A percentile compares a stretch with the other conserved stretches of the same genome.
phyloP scores from a whole-genome alignment of 192 early-diverging fungal species.

The Backusella australiensis region DNA sequence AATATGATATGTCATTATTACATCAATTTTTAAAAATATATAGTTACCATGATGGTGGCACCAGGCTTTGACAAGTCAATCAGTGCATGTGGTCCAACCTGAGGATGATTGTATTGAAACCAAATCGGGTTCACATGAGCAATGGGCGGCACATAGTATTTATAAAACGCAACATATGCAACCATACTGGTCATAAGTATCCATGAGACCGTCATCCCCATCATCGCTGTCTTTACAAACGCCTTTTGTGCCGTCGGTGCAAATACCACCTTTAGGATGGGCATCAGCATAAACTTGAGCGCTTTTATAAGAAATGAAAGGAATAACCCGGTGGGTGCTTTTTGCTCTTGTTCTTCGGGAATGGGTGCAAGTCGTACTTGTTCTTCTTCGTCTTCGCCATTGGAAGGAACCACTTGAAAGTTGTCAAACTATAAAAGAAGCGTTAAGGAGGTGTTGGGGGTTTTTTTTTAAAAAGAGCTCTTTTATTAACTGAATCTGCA shows the following conservation, averaged over 20 bases:
- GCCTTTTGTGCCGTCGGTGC: conserved; percentile 21
- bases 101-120: conserved; percentile 10
- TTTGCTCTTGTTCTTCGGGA: background rate
- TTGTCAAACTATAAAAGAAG: background rate
- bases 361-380: background rate
- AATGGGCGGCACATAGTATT: conserved; percentile 17
- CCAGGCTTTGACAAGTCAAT: conserved; percentile 2
- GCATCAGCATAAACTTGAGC: conserved; percentile 7
- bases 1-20: background rate
- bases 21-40: background rate
- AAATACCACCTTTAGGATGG: conserved; percentile 16
- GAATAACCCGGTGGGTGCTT: background rate
- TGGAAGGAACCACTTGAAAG: conserved; percentile 18
- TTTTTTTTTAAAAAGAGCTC: background rate
- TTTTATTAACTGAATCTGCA: background rate
- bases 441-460: no score
- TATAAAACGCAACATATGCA: conserved; percentile 21
- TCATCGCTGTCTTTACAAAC: conserved; percentile 16
- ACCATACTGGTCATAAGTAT: conserved; percentile 12
- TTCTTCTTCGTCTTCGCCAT: background rate
- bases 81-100: background rate
- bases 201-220: conserved; percentile 13
- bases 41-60: background rate
- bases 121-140: conserved; percentile 23
- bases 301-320: background rate